These are phyloP conservation scores for Chlorella sp. DNA, from an alignment of 139 green algal genomes.

Conservation along the genomic window DNA sequence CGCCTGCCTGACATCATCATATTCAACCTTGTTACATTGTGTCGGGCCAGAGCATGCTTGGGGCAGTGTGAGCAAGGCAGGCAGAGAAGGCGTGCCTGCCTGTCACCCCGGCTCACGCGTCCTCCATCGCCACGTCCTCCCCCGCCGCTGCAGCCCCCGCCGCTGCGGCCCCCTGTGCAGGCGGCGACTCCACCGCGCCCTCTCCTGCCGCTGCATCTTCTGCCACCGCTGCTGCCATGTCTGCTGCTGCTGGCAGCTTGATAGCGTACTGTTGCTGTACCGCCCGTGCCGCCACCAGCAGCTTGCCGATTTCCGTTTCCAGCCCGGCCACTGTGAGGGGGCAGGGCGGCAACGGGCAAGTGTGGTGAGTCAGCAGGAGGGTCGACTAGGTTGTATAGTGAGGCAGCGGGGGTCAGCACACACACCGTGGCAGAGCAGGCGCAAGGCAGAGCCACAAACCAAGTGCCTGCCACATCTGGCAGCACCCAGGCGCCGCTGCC, in stretches of 20 bases:
- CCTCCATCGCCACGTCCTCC: slow-evolving; percentile 6
- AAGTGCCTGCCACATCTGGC: neutral
- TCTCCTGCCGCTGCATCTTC: neutral
- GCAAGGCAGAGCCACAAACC: neutral
- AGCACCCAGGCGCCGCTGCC: too few species aligned
- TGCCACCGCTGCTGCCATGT: neutral
- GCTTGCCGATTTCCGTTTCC: slow-evolving; percentile 35
- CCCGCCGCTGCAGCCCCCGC: neutral
- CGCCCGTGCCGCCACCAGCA: slow-evolving; percentile 25
- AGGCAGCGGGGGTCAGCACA: too few species aligned
- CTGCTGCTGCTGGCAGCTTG: neutral
- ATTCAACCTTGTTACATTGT: too few species aligned
- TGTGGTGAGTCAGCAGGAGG: neutral
- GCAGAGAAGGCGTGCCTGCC: neutral
- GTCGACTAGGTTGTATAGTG: neutral
- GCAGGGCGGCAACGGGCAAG: neutral
- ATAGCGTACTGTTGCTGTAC: slow-evolving; percentile 40
- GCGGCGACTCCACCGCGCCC: neutral
- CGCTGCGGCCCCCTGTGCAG: neutral
- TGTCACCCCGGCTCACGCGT: neutral
- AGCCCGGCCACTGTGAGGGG: slow-evolving; percentile 15
- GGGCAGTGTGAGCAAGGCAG: too few species aligned
- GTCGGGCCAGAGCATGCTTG: too few species aligned
- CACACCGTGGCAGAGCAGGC: too few species aligned
- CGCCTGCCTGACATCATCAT: too few species aligned